phyloP scores from a whole-genome alignment of 257 asterid genomes.

The Solanum virginianum region DNA sequence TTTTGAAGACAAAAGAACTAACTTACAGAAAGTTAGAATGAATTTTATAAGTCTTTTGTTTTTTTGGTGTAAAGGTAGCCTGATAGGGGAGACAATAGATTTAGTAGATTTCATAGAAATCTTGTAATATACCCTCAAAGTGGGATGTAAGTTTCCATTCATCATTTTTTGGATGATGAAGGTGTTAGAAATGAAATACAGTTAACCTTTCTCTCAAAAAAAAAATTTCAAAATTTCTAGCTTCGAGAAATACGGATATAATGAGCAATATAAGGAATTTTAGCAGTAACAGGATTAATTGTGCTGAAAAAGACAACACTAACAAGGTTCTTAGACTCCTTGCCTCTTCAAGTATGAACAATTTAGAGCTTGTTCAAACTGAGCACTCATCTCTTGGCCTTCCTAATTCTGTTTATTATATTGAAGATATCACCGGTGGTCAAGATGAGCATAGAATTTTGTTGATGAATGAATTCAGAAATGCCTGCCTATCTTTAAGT shows the following conservation, averaged over 20 bases:
- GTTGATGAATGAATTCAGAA: constrained; percentile 35
- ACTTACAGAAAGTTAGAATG: too few relatives aligned
- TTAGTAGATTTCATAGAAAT: too few relatives aligned
- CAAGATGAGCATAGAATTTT: constrained; percentile 31
- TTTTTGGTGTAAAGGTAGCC: too few relatives aligned
- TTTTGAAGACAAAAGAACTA: too few relatives aligned
- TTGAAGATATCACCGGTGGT: constrained; percentile 28
- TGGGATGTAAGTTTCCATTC: too few relatives aligned
- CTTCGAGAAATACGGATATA: constrained; percentile 13
- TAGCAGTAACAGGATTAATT: not conserved
- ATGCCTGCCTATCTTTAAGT: constrained; percentile 30
- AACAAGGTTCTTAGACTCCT: not conserved
- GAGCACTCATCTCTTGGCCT: not conserved
- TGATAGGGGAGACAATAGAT: too few relatives aligned
- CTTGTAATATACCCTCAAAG: too few relatives aligned
- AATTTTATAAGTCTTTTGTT: too few relatives aligned
- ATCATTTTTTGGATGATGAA: too few relatives aligned
- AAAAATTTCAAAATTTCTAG: too few relatives aligned
- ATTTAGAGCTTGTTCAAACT: constrained; percentile 5
- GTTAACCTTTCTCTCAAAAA: too few relatives aligned
- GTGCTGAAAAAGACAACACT: not conserved
- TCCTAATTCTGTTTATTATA: not conserved
- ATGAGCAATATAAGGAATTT: not conserved
- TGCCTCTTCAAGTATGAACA: constrained; percentile 2
- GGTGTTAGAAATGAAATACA: too few relatives aligned